Evolutionary conservation across 805 yeast species (phyloP).

Genomic region (Ogataea methylovora): DNA sequence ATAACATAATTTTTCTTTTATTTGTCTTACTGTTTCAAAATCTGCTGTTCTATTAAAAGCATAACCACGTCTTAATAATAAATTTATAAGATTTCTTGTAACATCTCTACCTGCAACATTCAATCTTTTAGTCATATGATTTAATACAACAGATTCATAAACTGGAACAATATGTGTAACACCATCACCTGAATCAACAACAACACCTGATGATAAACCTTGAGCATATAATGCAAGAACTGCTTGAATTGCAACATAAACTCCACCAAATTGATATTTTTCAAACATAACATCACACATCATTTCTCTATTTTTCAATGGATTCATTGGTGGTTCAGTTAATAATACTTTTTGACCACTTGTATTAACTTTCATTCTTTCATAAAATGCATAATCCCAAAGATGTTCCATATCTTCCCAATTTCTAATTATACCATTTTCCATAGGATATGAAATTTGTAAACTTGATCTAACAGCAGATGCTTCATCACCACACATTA

Average conservation of each 20-base stretch:
- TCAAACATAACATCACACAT: constrained; percentile 95
- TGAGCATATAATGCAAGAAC: constrained; percentile 97
- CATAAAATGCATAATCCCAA: constrained; percentile 97
- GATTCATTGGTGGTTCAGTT: constrained; percentile 99
- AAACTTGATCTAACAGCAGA: constrained; percentile 81
- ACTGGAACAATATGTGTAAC: constrained; percentile 98
- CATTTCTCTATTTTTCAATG: constrained; percentile 77
- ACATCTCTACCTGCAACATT: constrained; percentile 99
- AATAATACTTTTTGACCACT: constrained; percentile 72
- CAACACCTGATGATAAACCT: constrained; percentile 94
- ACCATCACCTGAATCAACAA: constrained; percentile 98
- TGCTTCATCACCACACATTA: constrained; percentile 98
- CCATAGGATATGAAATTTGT: constrained; percentile 97
- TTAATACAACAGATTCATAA: constrained; percentile 93
- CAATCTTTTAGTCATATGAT: constrained; percentile 83
- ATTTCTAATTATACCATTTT: constrained; percentile 91
- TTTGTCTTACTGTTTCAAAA: constrained; percentile 96
- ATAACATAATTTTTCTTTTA: constrained; percentile 92
- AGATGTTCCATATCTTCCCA: constrained; percentile 99
- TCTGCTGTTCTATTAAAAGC: constrained; percentile 98
- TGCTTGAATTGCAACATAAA: constrained; percentile 94
- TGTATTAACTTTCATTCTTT: constrained; percentile 74
- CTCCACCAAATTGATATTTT: constrained; percentile 83
- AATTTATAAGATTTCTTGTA: constrained; percentile 88
- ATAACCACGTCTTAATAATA: constrained; percentile 90